Evolutionary conservation across 2,329 filamentous ascomycete genomes (phyloP).

Genomic region (Penicillium sp.): DNA sequence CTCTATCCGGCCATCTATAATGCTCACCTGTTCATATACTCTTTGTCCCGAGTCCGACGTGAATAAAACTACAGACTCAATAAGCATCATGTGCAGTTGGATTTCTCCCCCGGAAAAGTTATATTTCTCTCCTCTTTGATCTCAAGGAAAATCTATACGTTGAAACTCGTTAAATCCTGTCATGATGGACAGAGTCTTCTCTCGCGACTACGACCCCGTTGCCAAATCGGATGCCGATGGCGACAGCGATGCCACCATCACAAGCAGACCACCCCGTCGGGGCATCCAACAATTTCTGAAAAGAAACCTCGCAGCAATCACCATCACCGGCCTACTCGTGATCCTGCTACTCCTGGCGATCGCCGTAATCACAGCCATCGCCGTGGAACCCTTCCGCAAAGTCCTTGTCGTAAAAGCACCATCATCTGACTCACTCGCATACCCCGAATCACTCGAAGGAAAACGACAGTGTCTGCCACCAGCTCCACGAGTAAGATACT

Average conservation of each 20-base stretch:
- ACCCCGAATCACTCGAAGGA: not conserved
- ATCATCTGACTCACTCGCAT: not conserved
- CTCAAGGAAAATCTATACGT: not conserved
- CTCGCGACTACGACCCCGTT: slow-evolving; percentile 4
- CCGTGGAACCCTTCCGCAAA: slow-evolving; percentile 6
- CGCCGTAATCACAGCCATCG: slow-evolving; percentile 8
- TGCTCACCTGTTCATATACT: not conserved
- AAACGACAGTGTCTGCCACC: slow-evolving; percentile 10
- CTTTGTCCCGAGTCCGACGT: not conserved
- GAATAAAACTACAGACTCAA: not conserved
- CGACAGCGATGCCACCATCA: slow-evolving; percentile 3
- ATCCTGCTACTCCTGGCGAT: slow-evolving; percentile 5
- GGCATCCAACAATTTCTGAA: slow-evolving; percentile 2
- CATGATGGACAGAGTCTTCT: slow-evolving; percentile 1
- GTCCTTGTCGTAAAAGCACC: slow-evolving; percentile 2
- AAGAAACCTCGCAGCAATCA: slow-evolving; percentile 10
- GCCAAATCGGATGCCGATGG: not conserved
- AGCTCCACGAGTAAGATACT: slow-evolving; percentile 7
- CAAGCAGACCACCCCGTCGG: not conserved
- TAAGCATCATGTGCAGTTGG: not conserved
- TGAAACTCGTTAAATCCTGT: not conserved
- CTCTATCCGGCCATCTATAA: not conserved
- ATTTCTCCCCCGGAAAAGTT: not conserved
- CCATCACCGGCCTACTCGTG: slow-evolving; percentile 7
- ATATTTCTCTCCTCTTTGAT: not conserved